Percentiles rank a stretch among this genome's conserved stretches.
Evolutionary conservation across 768 basidiomycete genomes (phyloP).

Genomic region (Candolleomyces eurysporus): DNA sequence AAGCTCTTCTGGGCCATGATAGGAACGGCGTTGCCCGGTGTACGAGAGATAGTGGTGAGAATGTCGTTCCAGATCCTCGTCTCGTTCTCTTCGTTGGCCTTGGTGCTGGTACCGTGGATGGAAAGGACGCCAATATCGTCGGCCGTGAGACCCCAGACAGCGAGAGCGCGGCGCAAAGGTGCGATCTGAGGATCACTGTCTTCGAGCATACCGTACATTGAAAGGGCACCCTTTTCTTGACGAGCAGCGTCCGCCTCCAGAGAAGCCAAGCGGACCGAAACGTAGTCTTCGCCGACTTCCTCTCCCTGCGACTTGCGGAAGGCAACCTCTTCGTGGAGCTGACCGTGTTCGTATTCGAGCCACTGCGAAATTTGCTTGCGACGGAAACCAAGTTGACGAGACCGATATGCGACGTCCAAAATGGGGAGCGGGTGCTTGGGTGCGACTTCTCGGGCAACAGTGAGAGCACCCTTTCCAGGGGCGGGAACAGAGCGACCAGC

Average conservation of each 20-base stretch:
- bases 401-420: slow-evolving; percentile 84
- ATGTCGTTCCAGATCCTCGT: slow-evolving; percentile 96
- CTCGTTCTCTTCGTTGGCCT: slow-evolving; percentile 96
- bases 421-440: slow-evolving; percentile 77
- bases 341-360: slow-evolving; percentile 84
- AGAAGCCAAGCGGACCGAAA: slow-evolving; percentile 73
- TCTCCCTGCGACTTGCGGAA: slow-evolving; percentile 54
- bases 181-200: slow-evolving; percentile 82
- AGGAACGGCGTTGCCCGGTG: slow-evolving; percentile 94
- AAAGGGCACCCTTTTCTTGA: slow-evolving; percentile 93
- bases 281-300: slow-evolving; percentile 59
- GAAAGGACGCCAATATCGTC: slow-evolving; percentile 92
- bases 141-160: slow-evolving; percentile 92
- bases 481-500: slow-evolving; percentile 98
- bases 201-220: slow-evolving; percentile 93
- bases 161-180: slow-evolving; percentile 92
- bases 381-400: slow-evolving; percentile 93
- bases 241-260: slow-evolving; percentile 88
- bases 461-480: slow-evolving; percentile 90
- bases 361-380: slow-evolving; percentile 93
- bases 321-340: slow-evolving; percentile 78
- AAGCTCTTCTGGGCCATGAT: slow-evolving; percentile 97
- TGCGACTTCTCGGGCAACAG: slow-evolving; percentile 81
- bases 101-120: slow-evolving; percentile 87
- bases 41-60: slow-evolving; percentile 84